Percentiles rank a stretch among this genome's conserved stretches.
Evolutionary conservation across 805 yeast genomes (phyloP).

Genomic region (Danielia oregonensis): DNA sequence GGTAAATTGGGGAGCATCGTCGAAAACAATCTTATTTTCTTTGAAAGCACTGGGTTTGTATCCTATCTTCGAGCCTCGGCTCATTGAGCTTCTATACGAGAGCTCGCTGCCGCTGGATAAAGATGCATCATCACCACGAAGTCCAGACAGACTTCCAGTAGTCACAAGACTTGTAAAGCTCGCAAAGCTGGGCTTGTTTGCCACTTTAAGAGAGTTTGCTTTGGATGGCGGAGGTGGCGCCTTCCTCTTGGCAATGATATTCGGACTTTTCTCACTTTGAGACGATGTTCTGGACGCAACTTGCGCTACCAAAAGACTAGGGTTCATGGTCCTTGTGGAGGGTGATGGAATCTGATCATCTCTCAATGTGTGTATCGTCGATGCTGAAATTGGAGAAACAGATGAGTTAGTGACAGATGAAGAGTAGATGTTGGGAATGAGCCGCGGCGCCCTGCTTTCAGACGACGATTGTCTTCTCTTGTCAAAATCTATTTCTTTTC

Average conservation of each 20-base stretch:
- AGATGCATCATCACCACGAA: conserved; percentile 6
- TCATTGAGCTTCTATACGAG: conserved; percentile 10
- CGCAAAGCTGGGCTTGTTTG: conserved; percentile 11
- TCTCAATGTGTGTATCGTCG: conserved; percentile 27
- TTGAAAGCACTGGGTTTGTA: conserved; percentile 46
- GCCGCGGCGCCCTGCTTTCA: conserved; percentile 41
- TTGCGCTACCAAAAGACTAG: not conserved
- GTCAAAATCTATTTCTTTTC: conserved; percentile 76
- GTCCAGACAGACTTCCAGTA: too few species aligned
- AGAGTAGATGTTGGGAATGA: conserved; percentile 17
- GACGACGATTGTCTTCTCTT: conserved; percentile 75
- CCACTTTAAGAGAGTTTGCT: conserved; percentile 12
- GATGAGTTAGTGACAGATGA: conserved; percentile 15
- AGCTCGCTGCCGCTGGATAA: conserved; percentile 10
- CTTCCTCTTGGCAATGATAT: conserved; percentile 62
- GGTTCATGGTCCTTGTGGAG: not conserved
- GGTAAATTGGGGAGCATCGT: conserved; percentile 53
- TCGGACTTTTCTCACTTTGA: conserved; percentile 11
- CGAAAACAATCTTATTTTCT: conserved; percentile 72
- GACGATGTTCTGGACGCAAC: conserved; percentile 3
- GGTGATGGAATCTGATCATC: conserved; percentile 13
- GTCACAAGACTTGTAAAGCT: too few species aligned
- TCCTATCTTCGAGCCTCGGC: conserved; percentile 1
- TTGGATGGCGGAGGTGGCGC: conserved; percentile 66
- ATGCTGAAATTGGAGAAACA: conserved; percentile 34